Evolutionary conservation across 2,329 filamentous ascomycete species (phyloP).

Genomic region (Zalaria sp.): DNA sequence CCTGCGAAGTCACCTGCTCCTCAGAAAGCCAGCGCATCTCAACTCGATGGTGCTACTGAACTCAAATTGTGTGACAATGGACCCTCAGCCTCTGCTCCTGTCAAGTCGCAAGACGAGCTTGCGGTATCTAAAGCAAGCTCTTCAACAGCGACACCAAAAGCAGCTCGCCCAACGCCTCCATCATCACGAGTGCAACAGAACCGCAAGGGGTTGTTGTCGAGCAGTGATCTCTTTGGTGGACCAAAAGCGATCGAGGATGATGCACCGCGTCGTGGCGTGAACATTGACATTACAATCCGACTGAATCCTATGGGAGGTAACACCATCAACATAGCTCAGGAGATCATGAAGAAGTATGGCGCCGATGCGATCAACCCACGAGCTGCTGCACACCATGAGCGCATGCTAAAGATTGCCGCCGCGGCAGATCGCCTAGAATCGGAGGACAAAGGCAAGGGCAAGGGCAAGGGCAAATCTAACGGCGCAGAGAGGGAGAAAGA

Average conservation of each 20-base stretch:
- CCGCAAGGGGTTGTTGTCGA: slow-evolving; percentile 50
- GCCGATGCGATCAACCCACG: slow-evolving; percentile 89
- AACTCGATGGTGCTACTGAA: background rate
- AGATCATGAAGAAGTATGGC: slow-evolving; percentile 88
- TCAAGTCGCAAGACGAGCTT: slow-evolving; percentile 2
- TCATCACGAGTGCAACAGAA: slow-evolving; percentile 37
- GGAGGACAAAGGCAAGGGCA: slow-evolving; percentile 28
- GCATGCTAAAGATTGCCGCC: slow-evolving; percentile 75
- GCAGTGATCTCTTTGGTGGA: slow-evolving; percentile 45
- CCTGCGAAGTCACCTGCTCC: no score
- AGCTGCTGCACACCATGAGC: slow-evolving; percentile 74
- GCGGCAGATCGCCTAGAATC: slow-evolving; percentile 76
- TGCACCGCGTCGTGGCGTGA: slow-evolving; percentile 36
- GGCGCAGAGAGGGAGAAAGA: slow-evolving; percentile 63
- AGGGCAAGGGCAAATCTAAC: background rate
- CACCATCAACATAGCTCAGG: slow-evolving; percentile 86
- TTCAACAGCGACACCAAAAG: slow-evolving; percentile 13
- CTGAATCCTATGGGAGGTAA: slow-evolving; percentile 74
- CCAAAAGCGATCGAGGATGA: slow-evolving; percentile 29
- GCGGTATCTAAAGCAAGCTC: background rate
- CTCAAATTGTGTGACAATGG: background rate
- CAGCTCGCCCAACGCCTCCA: slow-evolving; percentile 37
- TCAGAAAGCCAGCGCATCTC: background rate
- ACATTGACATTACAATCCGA: slow-evolving; percentile 77
- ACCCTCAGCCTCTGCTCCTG: background rate